A percentile compares a stretch with the other conserved stretches of the same genome.
Evolutionary conservation across 768 basidiomycete genomes (phyloP).

Genomic region (Lactifluus subvellereus): DNA sequence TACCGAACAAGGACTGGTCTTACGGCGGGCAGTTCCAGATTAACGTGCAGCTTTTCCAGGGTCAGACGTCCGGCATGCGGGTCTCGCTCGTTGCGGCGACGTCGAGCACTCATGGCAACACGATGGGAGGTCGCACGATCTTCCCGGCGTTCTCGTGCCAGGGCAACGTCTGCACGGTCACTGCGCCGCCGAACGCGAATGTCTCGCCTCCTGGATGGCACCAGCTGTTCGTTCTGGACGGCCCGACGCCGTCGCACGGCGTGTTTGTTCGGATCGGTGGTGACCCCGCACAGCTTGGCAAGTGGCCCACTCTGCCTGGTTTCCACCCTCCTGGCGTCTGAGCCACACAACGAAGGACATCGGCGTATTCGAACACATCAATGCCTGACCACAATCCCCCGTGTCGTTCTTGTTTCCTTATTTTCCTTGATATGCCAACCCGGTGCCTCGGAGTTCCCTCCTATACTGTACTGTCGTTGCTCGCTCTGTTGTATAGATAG

Average conservation of each 20-base stretch:
- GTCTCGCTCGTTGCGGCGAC: conserved; percentile 67
- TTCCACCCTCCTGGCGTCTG: too few relatives aligned
- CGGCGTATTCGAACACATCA: background rate
- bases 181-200: too few relatives aligned
- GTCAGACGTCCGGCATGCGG: conserved; percentile 44
- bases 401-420: background rate
- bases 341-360: background rate
- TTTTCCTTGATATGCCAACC: too few relatives aligned
- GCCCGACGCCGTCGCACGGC: too few relatives aligned
- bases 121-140: too few relatives aligned
- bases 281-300: too few relatives aligned
- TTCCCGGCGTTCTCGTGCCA: conserved; percentile 63
- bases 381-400: too few relatives aligned
- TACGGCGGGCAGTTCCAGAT: conserved; percentile 52
- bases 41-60: conserved; percentile 37
- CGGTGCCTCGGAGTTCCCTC: background rate
- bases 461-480: background rate
- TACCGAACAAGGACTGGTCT: conserved; percentile 36
- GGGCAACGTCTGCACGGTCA: conserved; percentile 52
- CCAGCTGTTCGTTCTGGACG: too few relatives aligned
- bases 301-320: too few relatives aligned
- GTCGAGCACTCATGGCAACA: conserved; percentile 73
- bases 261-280: too few relatives aligned
- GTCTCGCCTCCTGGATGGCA: too few relatives aligned
- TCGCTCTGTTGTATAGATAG: too few relatives aligned